Evolutionary conservation across 345 rosid genomes (phyloP), one percentile per base, ranked within the genome.

Genomic region (Leavenworthia alabamica): DNA sequence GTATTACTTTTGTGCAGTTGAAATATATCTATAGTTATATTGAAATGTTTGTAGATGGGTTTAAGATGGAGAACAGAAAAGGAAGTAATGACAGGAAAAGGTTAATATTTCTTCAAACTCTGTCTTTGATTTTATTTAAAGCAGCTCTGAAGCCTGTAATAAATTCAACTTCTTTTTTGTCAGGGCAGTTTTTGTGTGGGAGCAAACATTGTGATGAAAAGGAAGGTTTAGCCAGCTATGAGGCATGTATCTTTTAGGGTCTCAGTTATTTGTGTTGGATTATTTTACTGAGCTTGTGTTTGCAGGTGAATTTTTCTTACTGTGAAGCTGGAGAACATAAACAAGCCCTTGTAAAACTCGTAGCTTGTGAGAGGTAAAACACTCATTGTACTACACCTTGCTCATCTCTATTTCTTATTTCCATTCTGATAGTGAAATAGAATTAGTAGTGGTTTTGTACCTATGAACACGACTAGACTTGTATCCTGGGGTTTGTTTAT

Each of bases 121-220:
- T 28, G 8, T 15, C 19, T 48, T 20, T 51, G 9, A 17, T 67
- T 14, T 41, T n/a, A 23, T 71, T 49, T 46, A 22, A 43, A 23
- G 46, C 46, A 19, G 10, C 35, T 62, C 3, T 7, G 28, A 8
- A n/a, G n/a, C n/a, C n/a, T n/a, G n/a, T n/a, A n/a, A n/a, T 61
- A 54, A 61, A 59, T 62, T 4, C 53, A 60, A 15, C 24, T 51
- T 46, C 64, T 57, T 69, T n/a, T 63, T 66, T 82, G 77, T 73
- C 97, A 93, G 99, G 99, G 80, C 97, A 89, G 88, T 90, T 85
- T 77, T 31, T 77, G 69, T 90, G 97, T 73, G 99, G 99, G 50
- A 90, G 82, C 84, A 93, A 93, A 75, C 95, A 86, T 33, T 93
- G 97, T 71, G 80, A 85, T 67, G 78, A 62, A 56, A 83, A 74